These are phyloP conservation scores for Astragalus glycyphyllos DNA, from an alignment of 306 rosid genomes.

Conservation along the genomic window DNA sequence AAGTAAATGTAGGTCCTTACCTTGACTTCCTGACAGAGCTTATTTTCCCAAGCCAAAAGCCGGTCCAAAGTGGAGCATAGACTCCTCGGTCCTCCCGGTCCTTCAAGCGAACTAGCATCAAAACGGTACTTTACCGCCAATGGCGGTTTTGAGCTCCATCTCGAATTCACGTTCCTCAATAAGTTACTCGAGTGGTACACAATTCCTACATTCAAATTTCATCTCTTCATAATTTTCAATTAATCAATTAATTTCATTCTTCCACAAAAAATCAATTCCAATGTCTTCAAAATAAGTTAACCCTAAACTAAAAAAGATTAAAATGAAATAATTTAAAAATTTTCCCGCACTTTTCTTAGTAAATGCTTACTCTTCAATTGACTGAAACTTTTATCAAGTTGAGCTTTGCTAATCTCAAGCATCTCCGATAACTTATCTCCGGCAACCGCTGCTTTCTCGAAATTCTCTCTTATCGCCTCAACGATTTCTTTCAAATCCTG, in stretches of 20 bases:
- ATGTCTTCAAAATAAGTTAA: not conserved
- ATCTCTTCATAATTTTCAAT: not conserved
- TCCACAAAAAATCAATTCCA: not conserved
- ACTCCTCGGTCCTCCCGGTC: slow-evolving; percentile 74
- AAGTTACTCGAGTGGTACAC: slow-evolving; percentile 88
- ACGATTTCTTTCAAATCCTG: slow-evolving; percentile 86
- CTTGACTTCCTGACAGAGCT: slow-evolving; percentile 88
- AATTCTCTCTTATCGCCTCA: slow-evolving; percentile 75
- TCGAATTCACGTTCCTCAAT: slow-evolving; percentile 78
- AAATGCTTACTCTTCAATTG: slow-evolving; percentile 71
- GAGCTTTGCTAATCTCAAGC: slow-evolving; percentile 79
- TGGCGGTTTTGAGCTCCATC: slow-evolving; percentile 95
- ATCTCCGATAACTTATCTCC: slow-evolving; percentile 82
- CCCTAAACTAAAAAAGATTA: not conserved
- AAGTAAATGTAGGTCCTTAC: slow-evolving; percentile 40
- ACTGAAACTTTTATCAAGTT: slow-evolving; percentile 84
- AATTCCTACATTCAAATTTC: slow-evolving; percentile 65
- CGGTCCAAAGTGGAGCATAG: slow-evolving; percentile 86
- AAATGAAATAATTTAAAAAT: not conserved
- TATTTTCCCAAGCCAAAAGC: slow-evolving; percentile 96
- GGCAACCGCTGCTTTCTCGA: slow-evolving; percentile 79
- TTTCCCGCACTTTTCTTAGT: slow-evolving; percentile 21
- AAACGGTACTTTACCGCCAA: slow-evolving; percentile 80
- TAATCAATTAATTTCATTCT: not conserved
- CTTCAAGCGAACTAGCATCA: slow-evolving; percentile 66